Evolutionary conservation across 805 yeast genomes (phyloP).

Genomic region (Metschnikowia reukaufii): DNA sequence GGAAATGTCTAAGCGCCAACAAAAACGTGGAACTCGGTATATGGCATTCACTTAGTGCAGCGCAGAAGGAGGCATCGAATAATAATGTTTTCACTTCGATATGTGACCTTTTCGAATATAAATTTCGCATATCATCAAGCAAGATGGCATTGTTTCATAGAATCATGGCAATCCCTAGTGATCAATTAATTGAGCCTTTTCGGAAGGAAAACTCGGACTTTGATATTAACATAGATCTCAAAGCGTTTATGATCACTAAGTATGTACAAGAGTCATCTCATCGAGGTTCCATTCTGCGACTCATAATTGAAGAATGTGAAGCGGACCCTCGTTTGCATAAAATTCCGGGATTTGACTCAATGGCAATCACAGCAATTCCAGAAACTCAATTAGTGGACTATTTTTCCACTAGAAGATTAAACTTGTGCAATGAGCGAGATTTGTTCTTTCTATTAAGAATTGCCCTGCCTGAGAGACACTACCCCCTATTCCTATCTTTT

Average conservation of each 20-base stretch:
- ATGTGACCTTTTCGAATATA: slow-evolving; percentile 22
- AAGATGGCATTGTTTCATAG: slow-evolving; percentile 7
- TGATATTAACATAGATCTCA: not conserved
- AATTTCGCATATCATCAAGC: slow-evolving; percentile 9
- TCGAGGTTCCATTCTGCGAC: not conserved
- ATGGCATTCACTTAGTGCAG: slow-evolving; percentile 26
- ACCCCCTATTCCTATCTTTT: slow-evolving; percentile 7
- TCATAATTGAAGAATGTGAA: not conserved
- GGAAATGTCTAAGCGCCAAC: slow-evolving; percentile 19
- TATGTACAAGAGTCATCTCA: not conserved
- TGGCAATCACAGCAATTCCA: not conserved
- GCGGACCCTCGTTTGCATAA: slow-evolving; percentile 4
- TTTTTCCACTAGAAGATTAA: slow-evolving; percentile 1
- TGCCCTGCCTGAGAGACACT: not conserved
- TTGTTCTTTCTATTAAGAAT: not conserved
- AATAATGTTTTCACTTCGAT: slow-evolving; percentile 19
- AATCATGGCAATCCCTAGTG: not conserved
- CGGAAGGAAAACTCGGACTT: not conserved
- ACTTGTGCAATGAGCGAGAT: slow-evolving; percentile 12
- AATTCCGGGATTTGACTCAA: slow-evolving; percentile 8
- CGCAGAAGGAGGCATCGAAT: slow-evolving; percentile 15
- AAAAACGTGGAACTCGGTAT: slow-evolving; percentile 28
- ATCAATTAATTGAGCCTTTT: not conserved
- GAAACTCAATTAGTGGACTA: not conserved
- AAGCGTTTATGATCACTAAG: slow-evolving; percentile 1